Evolutionary conservation across 129 eudicot genomes (phyloP), one percentile per base, ranked within the genome.

Genomic region (Flaveria trinervia): DNA sequence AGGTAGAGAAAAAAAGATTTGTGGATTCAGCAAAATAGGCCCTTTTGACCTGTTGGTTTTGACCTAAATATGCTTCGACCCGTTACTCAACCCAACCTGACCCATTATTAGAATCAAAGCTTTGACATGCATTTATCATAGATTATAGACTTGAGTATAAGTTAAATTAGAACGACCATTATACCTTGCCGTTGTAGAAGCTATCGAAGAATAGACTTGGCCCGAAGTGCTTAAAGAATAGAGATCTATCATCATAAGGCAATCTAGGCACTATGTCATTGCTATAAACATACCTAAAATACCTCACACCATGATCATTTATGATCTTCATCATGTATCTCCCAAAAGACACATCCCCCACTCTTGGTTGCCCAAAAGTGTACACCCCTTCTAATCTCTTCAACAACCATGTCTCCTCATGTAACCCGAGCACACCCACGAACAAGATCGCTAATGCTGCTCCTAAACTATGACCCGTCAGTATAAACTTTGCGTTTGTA

Each of bases 361-460:
- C 96, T 75, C 98, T 88, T 25, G 98, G 98, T 78, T 93, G 98
- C 45, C 96, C 98, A 79, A 81, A 93, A 4, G 96, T 90, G 70
- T 90, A 90, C 52, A 93, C 91, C 48, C 96, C 95, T 68, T 93
- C 92, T 73, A 90, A 55, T 64, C 89, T 85, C 57, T 82, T 66
- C 77, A 93, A 82, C 80, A 93, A n/a, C 79, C 50, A 23, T 62
- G 57, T 74, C 75, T 92, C 96, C 50, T 68, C 89, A 54, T 92
- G 98, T 52, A 88, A 70, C 14, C 82, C 83, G 26, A 93, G 57
- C 60, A 88, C 80, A 16, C 81, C 85, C 9, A 72, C 82, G n/a
- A 86, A 88, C 56, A 90, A 65, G 55, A 90, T 85, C 0, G 98
- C 98, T 56, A 93, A 75, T 22, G 96, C 96, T 26, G 84, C 98